phyloP scores from a whole-genome alignment of 106 monocot genomes.

The Phalaenopsis aphrodite region DNA sequence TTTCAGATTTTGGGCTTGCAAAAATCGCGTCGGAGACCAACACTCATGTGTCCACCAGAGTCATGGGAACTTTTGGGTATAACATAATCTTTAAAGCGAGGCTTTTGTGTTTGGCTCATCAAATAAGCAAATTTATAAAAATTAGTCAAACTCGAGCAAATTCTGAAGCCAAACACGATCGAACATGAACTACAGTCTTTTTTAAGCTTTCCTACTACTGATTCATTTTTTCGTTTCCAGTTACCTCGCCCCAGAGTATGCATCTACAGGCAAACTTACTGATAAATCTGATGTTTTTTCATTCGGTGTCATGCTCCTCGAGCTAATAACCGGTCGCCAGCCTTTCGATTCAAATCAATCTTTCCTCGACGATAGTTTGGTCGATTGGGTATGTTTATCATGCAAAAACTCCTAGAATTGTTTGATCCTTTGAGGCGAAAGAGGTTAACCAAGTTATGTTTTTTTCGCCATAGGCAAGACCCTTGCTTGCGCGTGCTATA shows the following conservation, averaged over 20 bases:
- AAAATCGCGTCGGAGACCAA: conserved; percentile 48
- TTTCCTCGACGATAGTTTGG: conserved; percentile 44
- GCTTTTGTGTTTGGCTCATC: no score
- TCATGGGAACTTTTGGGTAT: conserved; percentile 56
- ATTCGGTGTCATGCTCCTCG: conserved; percentile 53
- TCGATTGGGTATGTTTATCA: conserved; percentile 6
- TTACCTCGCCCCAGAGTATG: conserved; percentile 58
- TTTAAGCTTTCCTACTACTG: neutral
- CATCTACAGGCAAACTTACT: conserved; percentile 45
- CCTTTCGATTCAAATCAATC: conserved; percentile 30
- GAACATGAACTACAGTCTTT: no score
- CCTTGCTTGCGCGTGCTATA: conserved; percentile 20
- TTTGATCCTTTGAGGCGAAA: no score
- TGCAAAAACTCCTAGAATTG: neutral
- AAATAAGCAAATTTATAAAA: no score
- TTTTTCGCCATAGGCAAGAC: conserved; percentile 30
- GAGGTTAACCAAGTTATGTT: neutral
- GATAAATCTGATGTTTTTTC: conserved; percentile 61
- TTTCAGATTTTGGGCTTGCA: conserved; percentile 84
- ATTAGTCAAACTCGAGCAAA: no score
- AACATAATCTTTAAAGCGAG: neutral
- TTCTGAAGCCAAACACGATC: no score
- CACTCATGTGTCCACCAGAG: conserved; percentile 74
- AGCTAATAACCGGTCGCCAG: conserved; percentile 40
- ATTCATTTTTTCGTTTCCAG: conserved; percentile 10